Base-by-base conservation (phyloP, 306 rosid genomes). In the Abrus precatorius region DNA sequence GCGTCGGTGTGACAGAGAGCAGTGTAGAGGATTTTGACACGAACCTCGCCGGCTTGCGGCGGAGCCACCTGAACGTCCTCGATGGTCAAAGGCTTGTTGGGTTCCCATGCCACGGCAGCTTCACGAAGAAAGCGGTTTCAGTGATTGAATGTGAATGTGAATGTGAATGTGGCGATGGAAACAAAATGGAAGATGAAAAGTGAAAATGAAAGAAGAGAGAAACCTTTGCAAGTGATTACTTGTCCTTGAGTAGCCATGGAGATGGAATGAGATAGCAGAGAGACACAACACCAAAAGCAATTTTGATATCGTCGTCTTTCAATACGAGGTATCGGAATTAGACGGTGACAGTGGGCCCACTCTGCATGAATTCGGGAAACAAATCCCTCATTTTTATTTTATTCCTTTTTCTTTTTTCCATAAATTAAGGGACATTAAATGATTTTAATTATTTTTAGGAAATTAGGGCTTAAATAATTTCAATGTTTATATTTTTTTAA, bases 61-160 rank as follows among this genome's bases (percentile, higher is more conserved):
- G 94, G 99, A 82, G 93, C 97, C 68, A 95, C 99, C 81, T 95
- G 87, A 59, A 95, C 95, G 63, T 95, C 97, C 78, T 93, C 93
- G 52, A 95, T 89, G 36, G 76, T 84, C 86, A 95, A 77, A 30
- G 99, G 94, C 76, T 93, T 95, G 60, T 90, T 91, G 87, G 99
- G 93, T 91, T 93, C 99, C 97, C 94, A 95, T 87, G 97, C 97
- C 97, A 95, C 97, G 90, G 95, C 97, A 40, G 95, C 97, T 94
- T 78, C 75, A 34, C 50, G 33, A 67, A 6, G 53, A 5, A 6
- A 71, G 50, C 7, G 61, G 20, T 74, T 72, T 60, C 43, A 50
- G 53, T 7, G 6, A 40, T 43, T 78, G 64, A 54, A 14, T 34
- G 7, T 1, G 12, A 72, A 14, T 7, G 32, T 78, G 64, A 54